A percentile compares a stretch with the other conserved stretches of the same genome.
phyloP scores from a whole-genome alignment of 345 rosid genomes.

The Citrus hindsii region DNA sequence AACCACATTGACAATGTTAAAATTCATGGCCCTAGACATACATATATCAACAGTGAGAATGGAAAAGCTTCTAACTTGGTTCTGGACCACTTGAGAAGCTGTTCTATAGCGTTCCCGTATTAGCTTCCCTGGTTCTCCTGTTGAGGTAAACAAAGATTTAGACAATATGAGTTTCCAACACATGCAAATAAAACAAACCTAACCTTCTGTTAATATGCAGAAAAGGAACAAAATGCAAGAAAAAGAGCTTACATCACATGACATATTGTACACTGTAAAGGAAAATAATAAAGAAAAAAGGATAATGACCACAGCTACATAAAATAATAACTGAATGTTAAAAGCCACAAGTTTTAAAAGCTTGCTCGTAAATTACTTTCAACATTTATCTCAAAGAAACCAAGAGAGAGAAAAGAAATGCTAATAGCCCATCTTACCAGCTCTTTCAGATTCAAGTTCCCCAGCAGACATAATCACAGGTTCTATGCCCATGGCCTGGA shows the following conservation, averaged over 20 bases:
- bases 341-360: neutral
- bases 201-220: neutral
- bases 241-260: neutral
- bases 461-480: conserved; percentile 97
- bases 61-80: conserved; percentile 79
- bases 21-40: conserved; percentile 35
- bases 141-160: conserved; percentile 3
- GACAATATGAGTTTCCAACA: neutral
- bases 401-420: neutral
- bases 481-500: conserved; percentile 86
- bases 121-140: conserved; percentile 92
- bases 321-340: neutral
- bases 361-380: neutral
- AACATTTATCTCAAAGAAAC: neutral
- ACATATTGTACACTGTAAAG: no score
- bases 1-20: conserved; percentile 11
- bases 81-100: conserved; percentile 98
- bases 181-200: neutral
- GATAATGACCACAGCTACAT: neutral
- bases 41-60: conserved; percentile 40
- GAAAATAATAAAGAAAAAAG: neutral
- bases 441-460: conserved; percentile 91
- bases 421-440: conserved; percentile 50
- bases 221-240: conserved; percentile 1
- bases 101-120: conserved; percentile 93